Evolutionary conservation across 2,329 filamentous ascomycete genomes (phyloP).

Genomic region (Ascochyta koolunga): DNA sequence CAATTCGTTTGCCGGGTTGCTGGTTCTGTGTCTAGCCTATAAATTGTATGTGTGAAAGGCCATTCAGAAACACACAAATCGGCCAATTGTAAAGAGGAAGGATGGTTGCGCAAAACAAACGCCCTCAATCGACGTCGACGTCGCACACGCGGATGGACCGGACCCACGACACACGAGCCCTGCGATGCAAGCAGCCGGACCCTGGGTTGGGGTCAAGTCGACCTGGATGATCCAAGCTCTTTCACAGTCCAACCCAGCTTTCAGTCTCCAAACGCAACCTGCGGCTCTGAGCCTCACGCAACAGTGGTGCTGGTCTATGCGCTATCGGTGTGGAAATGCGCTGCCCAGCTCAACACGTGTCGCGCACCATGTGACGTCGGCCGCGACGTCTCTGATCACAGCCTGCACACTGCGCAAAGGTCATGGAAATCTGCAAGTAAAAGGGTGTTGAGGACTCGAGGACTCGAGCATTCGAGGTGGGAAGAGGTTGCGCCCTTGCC

Average conservation of each 20-base stretch:
- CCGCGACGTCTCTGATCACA: no score
- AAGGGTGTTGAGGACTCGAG: not conserved
- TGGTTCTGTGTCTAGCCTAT: not conserved
- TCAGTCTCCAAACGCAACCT: not conserved
- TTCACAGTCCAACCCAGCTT: constrained; percentile 1
- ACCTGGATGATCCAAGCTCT: constrained; percentile 4
- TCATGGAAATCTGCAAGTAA: not conserved
- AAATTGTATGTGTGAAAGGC: not conserved
- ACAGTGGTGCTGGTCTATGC: not conserved
- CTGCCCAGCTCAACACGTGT: not conserved
- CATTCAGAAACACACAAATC: not conserved
- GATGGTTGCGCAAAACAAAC: not conserved
- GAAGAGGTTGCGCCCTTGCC: constrained; percentile 22
- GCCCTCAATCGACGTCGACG: constrained; percentile 1
- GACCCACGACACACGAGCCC: constrained; percentile 4
- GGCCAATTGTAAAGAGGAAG: not conserved
- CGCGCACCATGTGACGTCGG: not conserved
- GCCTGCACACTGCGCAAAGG: not conserved
- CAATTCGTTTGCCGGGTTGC: not conserved
- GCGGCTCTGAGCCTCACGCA: not conserved
- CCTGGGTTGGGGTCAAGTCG: constrained; percentile 8
- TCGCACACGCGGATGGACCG: constrained; percentile 5
- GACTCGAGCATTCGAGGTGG: constrained; percentile 20
- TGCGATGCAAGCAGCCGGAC: constrained; percentile 7
- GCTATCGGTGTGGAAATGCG: not conserved